Evolutionary conservation across 306 rosid genomes (phyloP).

Genomic region (Castanea crenata): DNA sequence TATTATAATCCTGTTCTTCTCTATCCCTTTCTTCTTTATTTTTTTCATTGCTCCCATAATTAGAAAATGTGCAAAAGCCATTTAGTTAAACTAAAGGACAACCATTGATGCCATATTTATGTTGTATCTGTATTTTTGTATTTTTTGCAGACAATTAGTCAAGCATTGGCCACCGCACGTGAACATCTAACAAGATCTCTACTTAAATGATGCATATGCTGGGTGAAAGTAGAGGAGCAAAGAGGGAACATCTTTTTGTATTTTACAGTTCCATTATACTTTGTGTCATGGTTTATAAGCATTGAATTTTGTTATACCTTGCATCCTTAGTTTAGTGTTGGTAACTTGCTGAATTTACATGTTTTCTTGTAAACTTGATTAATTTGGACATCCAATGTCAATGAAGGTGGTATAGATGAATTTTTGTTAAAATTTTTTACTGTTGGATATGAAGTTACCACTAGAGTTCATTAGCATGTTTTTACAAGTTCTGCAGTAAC

Average conservation of each 20-base stretch:
- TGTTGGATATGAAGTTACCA: not conserved
- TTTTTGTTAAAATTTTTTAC: not conserved
- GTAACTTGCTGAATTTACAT: not conserved
- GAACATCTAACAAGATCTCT: constrained; percentile 91
- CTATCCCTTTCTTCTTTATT: not conserved
- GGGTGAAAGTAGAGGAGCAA: constrained; percentile 16
- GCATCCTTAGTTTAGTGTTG: constrained; percentile 3
- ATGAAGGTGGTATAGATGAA: not conserved
- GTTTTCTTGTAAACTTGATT: constrained; percentile 1
- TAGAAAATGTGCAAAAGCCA: not conserved
- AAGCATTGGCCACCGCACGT: constrained; percentile 92
- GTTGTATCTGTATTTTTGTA: not conserved
- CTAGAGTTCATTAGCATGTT: not conserved
- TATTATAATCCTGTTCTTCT: constrained; percentile 29
- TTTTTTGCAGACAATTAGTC: constrained; percentile 78
- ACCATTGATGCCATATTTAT: constrained; percentile 4
- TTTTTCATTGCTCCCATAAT: not conserved
- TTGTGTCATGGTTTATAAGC: constrained; percentile 15
- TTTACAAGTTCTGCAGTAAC: not conserved
- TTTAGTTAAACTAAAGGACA: not conserved
- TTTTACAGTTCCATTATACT: not conserved
- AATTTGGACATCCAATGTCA: not conserved
- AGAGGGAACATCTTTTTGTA: constrained; percentile 22
- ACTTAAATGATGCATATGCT: constrained; percentile 55
- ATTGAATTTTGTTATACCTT: constrained; percentile 5